A percentile compares a stretch with the other conserved stretches of the same genome.
These are phyloP conservation scores for Stentor coeruleus DNA, from an alignment of 73 alveolate species.

Conservation along the genomic window DNA sequence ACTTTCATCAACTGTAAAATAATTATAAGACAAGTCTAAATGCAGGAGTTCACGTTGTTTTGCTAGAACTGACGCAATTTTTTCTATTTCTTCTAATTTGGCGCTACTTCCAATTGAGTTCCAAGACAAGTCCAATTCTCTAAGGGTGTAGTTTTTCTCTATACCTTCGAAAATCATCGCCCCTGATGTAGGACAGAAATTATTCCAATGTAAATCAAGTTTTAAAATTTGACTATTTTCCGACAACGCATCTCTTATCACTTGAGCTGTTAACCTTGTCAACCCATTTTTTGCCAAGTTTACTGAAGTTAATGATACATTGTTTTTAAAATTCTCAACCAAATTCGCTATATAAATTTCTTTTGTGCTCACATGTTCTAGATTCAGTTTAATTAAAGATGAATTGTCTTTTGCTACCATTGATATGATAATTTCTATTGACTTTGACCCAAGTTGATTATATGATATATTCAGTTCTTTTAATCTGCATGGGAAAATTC, in stretches of 20 bases:
- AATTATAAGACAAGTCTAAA: constrained; percentile 7
- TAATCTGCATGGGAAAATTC: background rate
- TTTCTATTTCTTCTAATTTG: background rate
- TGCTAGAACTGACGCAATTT: background rate
- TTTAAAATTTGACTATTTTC: background rate
- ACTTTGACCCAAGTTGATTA: background rate
- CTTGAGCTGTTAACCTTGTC: background rate
- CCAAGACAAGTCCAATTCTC: background rate
- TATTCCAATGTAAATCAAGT: constrained; percentile 17
- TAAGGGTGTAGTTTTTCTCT: background rate
- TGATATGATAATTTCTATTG: background rate
- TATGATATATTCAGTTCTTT: background rate
- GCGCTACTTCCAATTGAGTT: background rate
- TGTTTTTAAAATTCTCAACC: background rate
- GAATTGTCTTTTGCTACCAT: background rate
- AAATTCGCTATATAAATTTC: background rate
- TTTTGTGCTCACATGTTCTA: background rate
- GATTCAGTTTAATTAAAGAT: background rate
- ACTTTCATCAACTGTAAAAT: background rate
- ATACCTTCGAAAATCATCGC: background rate
- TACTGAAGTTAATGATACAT: background rate
- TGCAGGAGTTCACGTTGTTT: background rate
- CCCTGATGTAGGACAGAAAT: background rate
- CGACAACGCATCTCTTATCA: background rate
- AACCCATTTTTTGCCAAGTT: constrained; percentile 14